Evolutionary conservation across 768 basidiomycete genomes (phyloP).

Genomic region (Mycena pura): DNA sequence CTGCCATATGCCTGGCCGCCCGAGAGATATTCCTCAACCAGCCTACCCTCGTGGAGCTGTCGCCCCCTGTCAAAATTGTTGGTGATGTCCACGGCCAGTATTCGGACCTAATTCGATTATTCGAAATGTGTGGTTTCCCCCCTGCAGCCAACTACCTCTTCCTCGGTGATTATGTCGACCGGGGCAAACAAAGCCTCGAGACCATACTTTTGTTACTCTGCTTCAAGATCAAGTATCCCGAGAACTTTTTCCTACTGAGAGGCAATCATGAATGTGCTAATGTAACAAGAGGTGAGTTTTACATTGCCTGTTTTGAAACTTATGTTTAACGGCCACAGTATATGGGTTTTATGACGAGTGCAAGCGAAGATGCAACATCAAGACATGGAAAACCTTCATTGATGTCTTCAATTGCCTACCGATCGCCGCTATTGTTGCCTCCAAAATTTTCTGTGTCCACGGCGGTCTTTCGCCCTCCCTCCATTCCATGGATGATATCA

Average conservation of each 20-base stretch:
- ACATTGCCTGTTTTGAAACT: background rate
- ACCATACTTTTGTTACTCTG: conserved; percentile 96
- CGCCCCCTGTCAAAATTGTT: conserved; percentile 98
- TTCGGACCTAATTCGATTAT: conserved; percentile 95
- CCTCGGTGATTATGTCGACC: conserved; percentile 98
- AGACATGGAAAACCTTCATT: conserved; percentile 99
- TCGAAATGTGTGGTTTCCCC: conserved; percentile 99
- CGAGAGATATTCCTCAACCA: conserved; percentile 96
- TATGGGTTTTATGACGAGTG: conserved; percentile 99
- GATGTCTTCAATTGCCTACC: conserved; percentile 99
- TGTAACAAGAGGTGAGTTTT: conserved; percentile 88
- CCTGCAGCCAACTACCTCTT: conserved; percentile 98
- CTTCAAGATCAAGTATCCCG: conserved; percentile 99
- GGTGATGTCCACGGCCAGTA: conserved; percentile 99
- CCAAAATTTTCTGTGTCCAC: conserved; percentile 99
- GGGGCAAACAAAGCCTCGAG: conserved; percentile 98
- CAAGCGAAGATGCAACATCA: conserved; percentile 99
- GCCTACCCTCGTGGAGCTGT: conserved; percentile 95
- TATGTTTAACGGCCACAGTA: conserved; percentile 55
- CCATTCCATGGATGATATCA: conserved; percentile 98
- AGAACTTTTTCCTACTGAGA: conserved; percentile 97
- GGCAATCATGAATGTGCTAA: conserved; percentile 99
- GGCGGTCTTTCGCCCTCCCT: conserved; percentile 93
- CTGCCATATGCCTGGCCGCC: conserved; percentile 91
- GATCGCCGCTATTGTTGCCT: conserved; percentile 97